Conservation (phyloP, 257 asterid species). For the Nemophila menziesii region DNA sequence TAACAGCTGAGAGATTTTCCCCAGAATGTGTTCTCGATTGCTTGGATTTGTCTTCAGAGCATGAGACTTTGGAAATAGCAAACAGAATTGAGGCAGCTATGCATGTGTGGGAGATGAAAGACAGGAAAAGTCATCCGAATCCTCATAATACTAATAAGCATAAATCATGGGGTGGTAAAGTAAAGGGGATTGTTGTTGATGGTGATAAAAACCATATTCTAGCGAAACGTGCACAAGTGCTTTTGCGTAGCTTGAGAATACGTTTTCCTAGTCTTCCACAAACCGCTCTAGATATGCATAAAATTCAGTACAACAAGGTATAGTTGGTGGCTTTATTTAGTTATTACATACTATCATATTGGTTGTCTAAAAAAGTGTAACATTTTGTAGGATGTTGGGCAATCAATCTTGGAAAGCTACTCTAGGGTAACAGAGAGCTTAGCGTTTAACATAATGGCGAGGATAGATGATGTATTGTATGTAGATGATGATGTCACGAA, state of each 20-base stretch:
- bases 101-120: conserved; percentile 76
- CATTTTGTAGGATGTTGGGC: conserved; percentile 84
- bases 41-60: conserved; percentile 86
- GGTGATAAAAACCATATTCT: conserved; percentile 51
- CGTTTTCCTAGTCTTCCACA: conserved; percentile 97
- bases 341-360: too few species aligned
- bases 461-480: conserved; percentile 76
- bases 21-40: conserved; percentile 83
- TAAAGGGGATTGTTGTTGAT: conserved; percentile 63
- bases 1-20: conserved; percentile 79
- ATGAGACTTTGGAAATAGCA: conserved; percentile 70
- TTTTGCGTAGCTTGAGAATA: conserved; percentile 56
- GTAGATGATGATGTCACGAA: conserved; percentile 75
- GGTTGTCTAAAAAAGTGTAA: too few species aligned
- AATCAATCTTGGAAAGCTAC: conserved; percentile 92
- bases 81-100: conserved; percentile 87
- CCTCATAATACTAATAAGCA: conserved; percentile 45
- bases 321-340: too few species aligned
- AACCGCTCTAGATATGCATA: conserved; percentile 89
- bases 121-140: conserved; percentile 43
- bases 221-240: conserved; percentile 69
- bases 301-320: conserved; percentile 95
- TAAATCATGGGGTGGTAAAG: conserved; percentile 80
- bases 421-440: conserved; percentile 98
- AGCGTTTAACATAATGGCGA: conserved; percentile 90